Evolutionary conservation across 1,284 basidiomycete species (phyloP).

Genomic region (Moesziomyces parantarcticus): DNA sequence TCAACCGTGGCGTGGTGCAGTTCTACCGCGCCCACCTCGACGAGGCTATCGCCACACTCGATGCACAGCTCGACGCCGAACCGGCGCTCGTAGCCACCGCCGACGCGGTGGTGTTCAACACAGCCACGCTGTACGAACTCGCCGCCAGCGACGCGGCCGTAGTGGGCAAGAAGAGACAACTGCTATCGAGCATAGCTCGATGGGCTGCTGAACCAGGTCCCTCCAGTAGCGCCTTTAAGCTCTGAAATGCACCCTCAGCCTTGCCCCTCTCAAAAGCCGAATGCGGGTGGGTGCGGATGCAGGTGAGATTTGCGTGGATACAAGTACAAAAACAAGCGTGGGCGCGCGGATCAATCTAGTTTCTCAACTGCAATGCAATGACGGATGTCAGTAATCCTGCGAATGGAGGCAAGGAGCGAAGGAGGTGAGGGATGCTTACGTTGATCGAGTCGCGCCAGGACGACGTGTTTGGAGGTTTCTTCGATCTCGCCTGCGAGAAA

Average conservation of each 20-base stretch:
- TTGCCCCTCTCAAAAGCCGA: no score
- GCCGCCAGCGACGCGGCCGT: conserved; percentile 13
- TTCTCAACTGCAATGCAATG: conserved; percentile 27
- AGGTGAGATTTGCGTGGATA: background rate
- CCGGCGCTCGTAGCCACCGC: conserved; percentile 10
- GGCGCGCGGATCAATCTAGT: conserved; percentile 21
- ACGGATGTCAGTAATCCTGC: background rate
- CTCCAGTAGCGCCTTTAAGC: conserved; percentile 28
- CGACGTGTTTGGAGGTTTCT: conserved; percentile 96
- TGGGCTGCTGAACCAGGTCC: conserved; percentile 41
- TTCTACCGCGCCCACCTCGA: conserved; percentile 40
- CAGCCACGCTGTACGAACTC: conserved; percentile 55
- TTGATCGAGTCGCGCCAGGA: conserved; percentile 82
- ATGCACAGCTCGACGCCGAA: conserved; percentile 6
- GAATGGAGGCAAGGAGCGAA: no score
- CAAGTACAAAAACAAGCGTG: background rate
- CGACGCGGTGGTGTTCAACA: conserved; percentile 53
- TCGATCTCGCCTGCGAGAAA: conserved; percentile 99
- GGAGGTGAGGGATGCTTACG: conserved; percentile 38
- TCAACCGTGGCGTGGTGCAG: conserved; percentile 12
- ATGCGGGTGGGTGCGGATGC: conserved; percentile 29
- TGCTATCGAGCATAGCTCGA: conserved; percentile 29
- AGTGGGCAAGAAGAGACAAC: conserved; percentile 25
- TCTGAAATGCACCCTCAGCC: no score
- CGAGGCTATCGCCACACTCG: conserved; percentile 24